A percentile compares a stretch with the other conserved stretches of the same genome.
Conservation (phyloP, 2,329 filamentous ascomycete genomes). For the Gnomoniopsis sp. region DNA sequence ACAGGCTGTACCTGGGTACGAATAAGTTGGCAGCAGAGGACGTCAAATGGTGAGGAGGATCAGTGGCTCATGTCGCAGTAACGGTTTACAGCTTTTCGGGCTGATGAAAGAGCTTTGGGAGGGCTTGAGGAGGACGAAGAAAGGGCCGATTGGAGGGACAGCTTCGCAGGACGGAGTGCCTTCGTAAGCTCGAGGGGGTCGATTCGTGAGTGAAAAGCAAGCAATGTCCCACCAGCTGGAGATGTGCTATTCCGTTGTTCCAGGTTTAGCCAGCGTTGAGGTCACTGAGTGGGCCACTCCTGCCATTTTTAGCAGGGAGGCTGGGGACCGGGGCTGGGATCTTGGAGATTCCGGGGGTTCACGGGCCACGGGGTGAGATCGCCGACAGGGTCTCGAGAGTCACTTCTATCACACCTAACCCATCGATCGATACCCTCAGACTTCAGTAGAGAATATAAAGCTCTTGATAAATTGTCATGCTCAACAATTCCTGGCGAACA, state of each 20-base stretch:
- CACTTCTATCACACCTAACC: neutral
- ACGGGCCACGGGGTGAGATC: neutral
- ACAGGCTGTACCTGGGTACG: neutral
- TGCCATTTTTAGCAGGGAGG: too few relatives aligned
- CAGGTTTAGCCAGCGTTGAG: neutral
- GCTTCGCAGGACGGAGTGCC: neutral
- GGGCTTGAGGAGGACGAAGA: neutral
- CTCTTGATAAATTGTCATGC: too few relatives aligned
- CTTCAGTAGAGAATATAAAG: too few relatives aligned
- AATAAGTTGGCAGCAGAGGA: neutral
- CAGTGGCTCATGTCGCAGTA: neutral
- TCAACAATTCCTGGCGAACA: too few relatives aligned
- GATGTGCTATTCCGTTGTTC: neutral
- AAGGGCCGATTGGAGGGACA: constrained; percentile 3
- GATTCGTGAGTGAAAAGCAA: neutral
- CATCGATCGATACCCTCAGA: neutral
- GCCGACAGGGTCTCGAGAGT: neutral
- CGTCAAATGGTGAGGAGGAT: neutral
- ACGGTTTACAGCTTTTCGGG: too few relatives aligned
- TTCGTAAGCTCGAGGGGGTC: neutral
- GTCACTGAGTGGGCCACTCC: neutral
- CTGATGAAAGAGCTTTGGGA: neutral
- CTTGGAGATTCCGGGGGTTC: too few relatives aligned
- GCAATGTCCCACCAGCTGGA: too few relatives aligned
- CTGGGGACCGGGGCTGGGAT: neutral